Conservation (phyloP, 2,329 filamentous ascomycete species). For the Kalmusia sp. region DNA sequence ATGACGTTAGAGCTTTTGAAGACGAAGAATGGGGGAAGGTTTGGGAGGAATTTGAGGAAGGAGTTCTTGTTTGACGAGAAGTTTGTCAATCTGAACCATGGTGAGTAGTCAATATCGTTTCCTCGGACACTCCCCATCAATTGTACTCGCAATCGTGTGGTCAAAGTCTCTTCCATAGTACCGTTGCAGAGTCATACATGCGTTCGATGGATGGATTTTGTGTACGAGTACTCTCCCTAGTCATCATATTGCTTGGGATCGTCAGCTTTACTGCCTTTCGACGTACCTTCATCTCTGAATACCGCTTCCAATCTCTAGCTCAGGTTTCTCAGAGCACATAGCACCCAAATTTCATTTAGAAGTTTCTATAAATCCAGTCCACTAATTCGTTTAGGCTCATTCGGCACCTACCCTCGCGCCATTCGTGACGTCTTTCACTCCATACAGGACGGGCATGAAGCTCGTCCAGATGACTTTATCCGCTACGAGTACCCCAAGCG, state of each 20-base stretch:
- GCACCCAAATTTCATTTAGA: not conserved
- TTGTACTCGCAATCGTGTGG: too few relatives aligned
- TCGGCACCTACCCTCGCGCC: slow-evolving; percentile 73
- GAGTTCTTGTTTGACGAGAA: slow-evolving; percentile 73
- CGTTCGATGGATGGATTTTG: too few relatives aligned
- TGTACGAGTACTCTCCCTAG: too few relatives aligned
- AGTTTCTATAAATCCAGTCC: not conserved
- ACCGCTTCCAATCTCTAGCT: too few relatives aligned
- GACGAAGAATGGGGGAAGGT: slow-evolving; percentile 41
- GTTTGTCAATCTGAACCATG: slow-evolving; percentile 82
- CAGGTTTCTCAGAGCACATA: not conserved
- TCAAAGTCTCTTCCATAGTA: too few relatives aligned
- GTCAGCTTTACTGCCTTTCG: too few relatives aligned
- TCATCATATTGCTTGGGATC: too few relatives aligned
- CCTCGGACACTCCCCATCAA: too few relatives aligned
- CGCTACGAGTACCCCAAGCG: slow-evolving; percentile 69
- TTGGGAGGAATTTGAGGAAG: slow-evolving; percentile 60
- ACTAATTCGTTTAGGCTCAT: slow-evolving; percentile 65
- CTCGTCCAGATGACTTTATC: slow-evolving; percentile 77
- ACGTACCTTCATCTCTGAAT: too few relatives aligned
- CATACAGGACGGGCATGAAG: slow-evolving; percentile 73
- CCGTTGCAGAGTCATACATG: too few relatives aligned
- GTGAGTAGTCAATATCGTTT: slow-evolving; percentile 56
- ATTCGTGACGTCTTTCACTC: slow-evolving; percentile 66
- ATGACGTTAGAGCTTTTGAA: slow-evolving; percentile 24